phyloP scores from a whole-genome alignment of 1,284 basidiomycete species.

The Leccinum holopus region DNA sequence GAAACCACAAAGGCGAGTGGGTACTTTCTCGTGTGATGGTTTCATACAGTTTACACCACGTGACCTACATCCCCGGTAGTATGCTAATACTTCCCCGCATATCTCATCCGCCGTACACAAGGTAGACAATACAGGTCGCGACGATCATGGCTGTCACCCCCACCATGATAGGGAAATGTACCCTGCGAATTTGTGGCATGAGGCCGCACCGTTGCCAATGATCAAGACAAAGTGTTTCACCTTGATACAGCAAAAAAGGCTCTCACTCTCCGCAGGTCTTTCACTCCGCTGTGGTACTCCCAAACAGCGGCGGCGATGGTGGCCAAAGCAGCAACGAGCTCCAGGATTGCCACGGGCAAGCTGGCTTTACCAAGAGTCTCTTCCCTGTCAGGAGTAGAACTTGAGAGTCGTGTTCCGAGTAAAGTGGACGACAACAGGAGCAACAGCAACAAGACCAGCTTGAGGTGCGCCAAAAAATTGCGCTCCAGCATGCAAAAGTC shows the following conservation, averaged over 20 bases:
- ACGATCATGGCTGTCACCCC: slow-evolving; percentile 49
- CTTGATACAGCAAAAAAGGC: slow-evolving; percentile 59
- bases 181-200: slow-evolving; percentile 34
- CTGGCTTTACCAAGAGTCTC: slow-evolving; percentile 17
- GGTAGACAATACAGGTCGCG: slow-evolving; percentile 50
- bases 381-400: not conserved
- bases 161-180: slow-evolving; percentile 53
- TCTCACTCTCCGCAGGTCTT: slow-evolving; percentile 53
- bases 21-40: slow-evolving; percentile 29
- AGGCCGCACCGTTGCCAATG: slow-evolving; percentile 11
- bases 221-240: slow-evolving; percentile 40
- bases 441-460: slow-evolving; percentile 61
- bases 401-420: slow-evolving; percentile 51
- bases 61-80: slow-evolving; percentile 16
- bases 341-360: slow-evolving; percentile 38
- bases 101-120: slow-evolving; percentile 30
- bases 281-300: slow-evolving; percentile 60
- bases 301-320: slow-evolving; percentile 56
- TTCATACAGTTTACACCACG: slow-evolving; percentile 19
- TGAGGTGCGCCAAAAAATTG: slow-evolving; percentile 65
- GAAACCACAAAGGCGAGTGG: slow-evolving; percentile 12
- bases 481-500: slow-evolving; percentile 76
- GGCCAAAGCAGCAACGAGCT: slow-evolving; percentile 51
- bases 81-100: not conserved
- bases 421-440: slow-evolving; percentile 63